Evolutionary conservation across 2,329 filamentous ascomycete genomes (phyloP), one percentile per base, ranked within the genome.

Genomic region (Clonostachys byssicola): DNA sequence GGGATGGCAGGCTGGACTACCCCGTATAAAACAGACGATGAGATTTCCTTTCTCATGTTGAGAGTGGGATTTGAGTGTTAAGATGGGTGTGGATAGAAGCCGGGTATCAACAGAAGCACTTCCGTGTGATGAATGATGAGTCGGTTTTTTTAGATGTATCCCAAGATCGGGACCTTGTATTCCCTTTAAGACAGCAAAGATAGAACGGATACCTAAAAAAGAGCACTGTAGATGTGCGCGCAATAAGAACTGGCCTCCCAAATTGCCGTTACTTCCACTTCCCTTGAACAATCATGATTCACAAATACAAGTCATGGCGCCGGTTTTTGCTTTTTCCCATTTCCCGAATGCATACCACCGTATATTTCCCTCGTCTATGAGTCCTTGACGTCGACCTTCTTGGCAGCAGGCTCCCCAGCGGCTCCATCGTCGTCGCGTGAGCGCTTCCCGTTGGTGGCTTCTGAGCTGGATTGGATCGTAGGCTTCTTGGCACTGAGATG

Each of bases 381-480:
- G 10, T 68, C 60, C 68, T 80, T 80, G 59, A 60, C 66, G 52
- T 85, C 79, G 39, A 82, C 73, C 70, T 85, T 86, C 74, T 86
- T 86, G 17, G 79, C 73, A 4, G 78, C 68, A 33, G 73, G 77
- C 48, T 72, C 71, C n/a, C 60, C 66, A 12, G 58, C 56, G 5
- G 60, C 55, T 41, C 60, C 68, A 33, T 77, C 77, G 9, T 80
- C 77, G 10, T 82, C 78, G 46, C 78, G 75, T 34, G 67, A 53
- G 47, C 80, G 79, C 71, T 84, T 83, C 60, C 67, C 70, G 54
- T 73, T 77, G 46, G 50, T 47, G 41, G 53, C 52, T 30, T 51
- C 42, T 5, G 16, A 70, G 63, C 56, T 78, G 68, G 52, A 78
- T 75, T 48, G 61, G 68, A 38, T 74, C 60, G 23, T 30, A 10